phyloP scores from a whole-genome alignment of 78 protist species.

The Thecamonas trahens region DNA sequence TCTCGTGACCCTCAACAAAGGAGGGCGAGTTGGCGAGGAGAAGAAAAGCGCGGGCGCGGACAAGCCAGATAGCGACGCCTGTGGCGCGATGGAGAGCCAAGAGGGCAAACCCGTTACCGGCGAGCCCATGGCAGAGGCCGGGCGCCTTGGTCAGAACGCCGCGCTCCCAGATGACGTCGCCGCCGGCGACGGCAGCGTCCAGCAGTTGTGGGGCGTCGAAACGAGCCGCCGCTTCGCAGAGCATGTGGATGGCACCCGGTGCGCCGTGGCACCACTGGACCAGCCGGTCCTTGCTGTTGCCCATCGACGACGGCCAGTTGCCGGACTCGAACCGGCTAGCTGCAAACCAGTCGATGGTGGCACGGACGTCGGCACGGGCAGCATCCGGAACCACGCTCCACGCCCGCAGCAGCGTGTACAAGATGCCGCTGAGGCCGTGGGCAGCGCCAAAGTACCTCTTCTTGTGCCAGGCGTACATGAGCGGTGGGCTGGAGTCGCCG shows the following conservation, averaged over 20 bases:
- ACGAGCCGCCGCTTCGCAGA: background rate
- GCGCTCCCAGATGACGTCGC: background rate
- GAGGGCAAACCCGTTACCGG: constrained; percentile 1
- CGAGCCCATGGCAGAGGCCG: constrained; percentile 7
- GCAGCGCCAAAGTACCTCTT: constrained; percentile 15
- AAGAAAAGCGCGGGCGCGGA: background rate
- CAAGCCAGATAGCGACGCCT: background rate
- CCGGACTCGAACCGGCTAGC: background rate
- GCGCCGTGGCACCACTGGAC: constrained; percentile 21
- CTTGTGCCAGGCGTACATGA: background rate
- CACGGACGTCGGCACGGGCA: background rate
- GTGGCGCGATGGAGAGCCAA: background rate
- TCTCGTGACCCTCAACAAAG: background rate
- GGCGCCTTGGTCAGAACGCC: background rate
- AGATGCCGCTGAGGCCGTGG: constrained; percentile 13
- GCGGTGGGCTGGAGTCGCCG: background rate
- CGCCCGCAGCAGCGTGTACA: constrained; percentile 4
- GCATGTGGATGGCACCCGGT: background rate
- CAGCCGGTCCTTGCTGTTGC: constrained; percentile 1
- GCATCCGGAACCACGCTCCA: background rate
- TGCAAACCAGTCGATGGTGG: background rate
- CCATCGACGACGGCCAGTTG: constrained; percentile 1
- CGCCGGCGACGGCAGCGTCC: background rate
- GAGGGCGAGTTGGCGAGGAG: background rate
- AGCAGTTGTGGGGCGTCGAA: background rate